phyloP scores from a whole-genome alignment of 306 rosid genomes.

The Glycyrrhiza uralensis region DNA sequence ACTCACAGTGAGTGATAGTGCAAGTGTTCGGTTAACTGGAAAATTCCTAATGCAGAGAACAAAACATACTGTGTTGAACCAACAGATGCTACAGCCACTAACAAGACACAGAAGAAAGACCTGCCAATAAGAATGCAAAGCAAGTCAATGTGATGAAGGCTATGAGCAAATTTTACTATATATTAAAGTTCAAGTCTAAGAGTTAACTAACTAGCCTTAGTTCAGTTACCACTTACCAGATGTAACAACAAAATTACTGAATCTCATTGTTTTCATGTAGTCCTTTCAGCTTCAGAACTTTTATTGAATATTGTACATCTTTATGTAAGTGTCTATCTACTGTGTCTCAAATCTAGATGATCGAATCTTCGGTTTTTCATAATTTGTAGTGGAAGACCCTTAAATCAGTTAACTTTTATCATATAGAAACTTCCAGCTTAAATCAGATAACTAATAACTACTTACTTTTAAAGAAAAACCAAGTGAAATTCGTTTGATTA shows the following conservation, averaged over 20 bases:
- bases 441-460: not conserved
- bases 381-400: not conserved
- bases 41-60: constrained; percentile 89
- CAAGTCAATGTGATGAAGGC: not conserved
- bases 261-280: not conserved
- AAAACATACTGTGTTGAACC: constrained; percentile 97
- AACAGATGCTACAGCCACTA: constrained; percentile 90
- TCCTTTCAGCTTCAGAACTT: not conserved
- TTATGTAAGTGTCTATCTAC: not conserved
- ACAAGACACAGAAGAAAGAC: constrained; percentile 74
- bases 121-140: constrained; percentile 38
- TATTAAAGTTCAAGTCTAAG: not conserved
- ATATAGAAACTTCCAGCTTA: not conserved
- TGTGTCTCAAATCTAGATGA: not conserved
- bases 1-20: constrained; percentile 88
- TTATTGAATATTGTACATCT: not conserved
- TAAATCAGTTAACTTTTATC: not conserved
- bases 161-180: not conserved
- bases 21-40: constrained; percentile 70
- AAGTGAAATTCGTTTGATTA: not conserved
- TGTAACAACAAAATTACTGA: not conserved
- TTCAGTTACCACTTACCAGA: not conserved
- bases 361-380: not conserved
- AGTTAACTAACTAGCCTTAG: not conserved
- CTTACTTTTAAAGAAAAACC: not conserved